Base-by-base conservation (phyloP, 495 filamentous ascomycete species). In the Xylaria bambusicola region DNA sequence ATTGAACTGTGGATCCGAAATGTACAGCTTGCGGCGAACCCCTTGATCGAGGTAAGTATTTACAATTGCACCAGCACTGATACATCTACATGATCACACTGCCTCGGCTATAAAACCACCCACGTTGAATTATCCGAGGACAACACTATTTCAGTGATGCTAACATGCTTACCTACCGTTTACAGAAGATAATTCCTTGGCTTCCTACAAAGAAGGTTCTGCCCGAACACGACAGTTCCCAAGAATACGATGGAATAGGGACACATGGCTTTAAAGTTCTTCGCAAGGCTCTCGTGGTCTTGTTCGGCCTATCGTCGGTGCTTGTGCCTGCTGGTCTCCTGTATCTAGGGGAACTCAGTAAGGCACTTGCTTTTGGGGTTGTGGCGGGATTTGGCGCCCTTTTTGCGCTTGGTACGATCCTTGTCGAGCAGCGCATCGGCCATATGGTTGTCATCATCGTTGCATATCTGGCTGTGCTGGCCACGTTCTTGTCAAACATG, bases 401-500 rank as follows among this genome's bases (percentile, higher is more conserved):
- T 42, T 54, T 42, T 12, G 20, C 38, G 23, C 10, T 45, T 31
- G 17, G 31, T 29, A 12, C 44, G 3, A 12, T 44, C 12, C 24
- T 54, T 12, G 17, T 54, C 38, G 52, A 54, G 18, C 8, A 44
- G 10, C 52, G 35, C 13, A 26, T 44, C 44, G 38, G 38, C 6
- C 52, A 44, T 21, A 38, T 21, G 23, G 26, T 54, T 2, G 52
- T 54, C 1, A 38, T 36, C 5, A n/a, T 31, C 1, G 24, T 54
- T 21, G 38, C 52, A 20, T 44, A 54, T 10, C n/a, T 54, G 6
- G 52, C 38, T 1, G 26, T 54, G 15, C 38, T 54, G 12, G 23
- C 38, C 29, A 44, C 52, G 31, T 27, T 54, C 38, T 24, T 54
- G 21, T 23, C 36, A 33, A 54, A 54, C 15, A 15, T 44, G n/a